These are phyloP conservation scores for Suillus clintonianus DNA, from an alignment of 768 basidiomycete species.

Conservation along the genomic window DNA sequence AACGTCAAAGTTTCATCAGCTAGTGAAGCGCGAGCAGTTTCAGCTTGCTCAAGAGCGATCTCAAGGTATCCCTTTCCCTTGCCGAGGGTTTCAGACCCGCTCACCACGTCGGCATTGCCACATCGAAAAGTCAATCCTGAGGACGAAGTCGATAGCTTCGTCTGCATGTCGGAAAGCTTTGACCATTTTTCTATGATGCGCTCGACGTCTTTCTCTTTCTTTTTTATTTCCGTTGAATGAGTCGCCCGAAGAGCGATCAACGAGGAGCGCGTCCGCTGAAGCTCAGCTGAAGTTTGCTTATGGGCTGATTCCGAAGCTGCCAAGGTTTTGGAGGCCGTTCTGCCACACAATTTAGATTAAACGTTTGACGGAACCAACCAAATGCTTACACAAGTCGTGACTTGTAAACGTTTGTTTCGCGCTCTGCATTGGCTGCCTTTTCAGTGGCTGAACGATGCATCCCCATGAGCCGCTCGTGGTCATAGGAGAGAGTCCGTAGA, in stretches of 20 bases:
- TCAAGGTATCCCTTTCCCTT: slow-evolving; percentile 62
- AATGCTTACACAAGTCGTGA: slow-evolving; percentile 66
- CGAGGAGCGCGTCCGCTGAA: slow-evolving; percentile 69
- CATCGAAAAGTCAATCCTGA: slow-evolving; percentile 54
- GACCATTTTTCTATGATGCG: slow-evolving; percentile 73
- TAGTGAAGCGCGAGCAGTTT: slow-evolving; percentile 61
- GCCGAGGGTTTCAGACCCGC: slow-evolving; percentile 46
- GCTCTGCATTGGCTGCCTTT: slow-evolving; percentile 68
- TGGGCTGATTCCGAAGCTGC: slow-evolving; percentile 64
- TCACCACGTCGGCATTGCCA: slow-evolving; percentile 50
- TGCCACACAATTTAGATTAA: slow-evolving; percentile 20
- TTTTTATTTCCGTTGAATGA: slow-evolving; percentile 73
- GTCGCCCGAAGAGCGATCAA: slow-evolving; percentile 70
- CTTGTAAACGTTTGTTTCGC: slow-evolving; percentile 75
- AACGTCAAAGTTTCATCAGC: slow-evolving; percentile 65
- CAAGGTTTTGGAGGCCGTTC: slow-evolving; percentile 53
- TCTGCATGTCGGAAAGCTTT: slow-evolving; percentile 68
- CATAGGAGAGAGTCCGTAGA: slow-evolving; percentile 75
- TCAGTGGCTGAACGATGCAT: slow-evolving; percentile 65
- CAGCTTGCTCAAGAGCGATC: slow-evolving; percentile 71
- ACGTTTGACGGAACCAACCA: background rate
- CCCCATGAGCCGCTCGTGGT: slow-evolving; percentile 71
- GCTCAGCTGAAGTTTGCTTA: slow-evolving; percentile 68
- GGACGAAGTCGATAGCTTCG: slow-evolving; percentile 49
- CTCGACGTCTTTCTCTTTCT: slow-evolving; percentile 80